Base-by-base conservation (phyloP, 2,329 filamentous ascomycete species). In the Claviceps pazoutovae region DNA sequence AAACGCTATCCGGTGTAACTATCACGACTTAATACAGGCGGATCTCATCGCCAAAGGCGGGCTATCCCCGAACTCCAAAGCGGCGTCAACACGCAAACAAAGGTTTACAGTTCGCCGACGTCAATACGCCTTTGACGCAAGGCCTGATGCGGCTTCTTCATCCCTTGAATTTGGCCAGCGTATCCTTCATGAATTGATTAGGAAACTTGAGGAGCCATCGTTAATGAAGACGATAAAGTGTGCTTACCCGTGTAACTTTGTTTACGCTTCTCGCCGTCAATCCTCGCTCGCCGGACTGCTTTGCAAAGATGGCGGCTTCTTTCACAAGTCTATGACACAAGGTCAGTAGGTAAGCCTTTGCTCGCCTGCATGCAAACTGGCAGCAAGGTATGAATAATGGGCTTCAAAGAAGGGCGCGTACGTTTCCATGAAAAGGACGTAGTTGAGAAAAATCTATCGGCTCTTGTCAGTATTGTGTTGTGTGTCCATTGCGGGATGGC, bases 381-480 rank as follows among this genome's bases (percentile, higher is more conserved):
- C 19, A 14, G 9, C n/a, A 42, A 42, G 14, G 14, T 14, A 23
- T 41, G 9, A 42, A 30, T 1, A 45, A 30, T 36, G 36, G 5
- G 6, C 17, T 14, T 19, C 6, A 23, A 30, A 17, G 3, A 14
- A 8, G 37, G 6, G 9, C 9, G 11, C 71, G 50, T 66, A 80
- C 78, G 71, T 74, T 62, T 82, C 76, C 78, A 95, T 83, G 59
- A 95, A 94, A 1, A 93, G 74, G 57, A 87, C 79, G 57, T 94
- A 94, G 62, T 93, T 82, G 53, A 95, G 74, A 61, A 87, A 94
- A 56, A 94, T 84, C 88, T 93, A 58, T 42, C 21, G n/a, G 44
- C n/a, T 30, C 14, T 55, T 7, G 57, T 69, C 50, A 66, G 62
- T 47, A 37, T 41, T 46, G 34, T 45, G 34, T 41, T 46, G 34